phyloP scores from a whole-genome alignment of 2,329 filamentous ascomycete species.

The Gyromitra esculenta region DNA sequence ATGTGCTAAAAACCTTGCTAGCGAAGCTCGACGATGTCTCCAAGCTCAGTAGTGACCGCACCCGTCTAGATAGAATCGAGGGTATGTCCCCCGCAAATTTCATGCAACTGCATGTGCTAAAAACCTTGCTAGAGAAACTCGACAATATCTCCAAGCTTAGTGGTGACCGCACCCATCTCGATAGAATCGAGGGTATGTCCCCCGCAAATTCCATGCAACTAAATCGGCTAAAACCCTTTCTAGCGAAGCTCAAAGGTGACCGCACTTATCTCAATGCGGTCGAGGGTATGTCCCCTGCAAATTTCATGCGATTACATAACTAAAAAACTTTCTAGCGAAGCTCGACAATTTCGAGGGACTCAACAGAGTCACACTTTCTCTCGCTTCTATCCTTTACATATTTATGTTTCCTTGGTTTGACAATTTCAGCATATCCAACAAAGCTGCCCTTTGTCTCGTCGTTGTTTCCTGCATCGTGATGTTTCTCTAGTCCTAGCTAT shows the following conservation, averaged over 20 bases:
- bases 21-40: neutral
- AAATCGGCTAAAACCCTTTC: neutral
- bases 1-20: neutral
- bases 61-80: neutral
- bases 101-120: neutral
- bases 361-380: neutral
- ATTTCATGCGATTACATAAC: neutral
- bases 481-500: neutral
- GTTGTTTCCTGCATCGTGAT: neutral
- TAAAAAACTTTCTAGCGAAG: neutral
- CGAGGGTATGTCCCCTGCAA: neutral
- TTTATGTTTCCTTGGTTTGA: neutral
- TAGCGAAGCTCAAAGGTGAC: neutral
- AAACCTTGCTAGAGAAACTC: neutral
- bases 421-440: slow-evolving; percentile 2
- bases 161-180: neutral
- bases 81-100: neutral
- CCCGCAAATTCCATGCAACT: neutral
- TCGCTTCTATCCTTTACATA: neutral
- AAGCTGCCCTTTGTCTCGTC: neutral
- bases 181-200: neutral
- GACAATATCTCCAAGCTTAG: neutral
- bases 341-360: neutral
- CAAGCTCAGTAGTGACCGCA: neutral
- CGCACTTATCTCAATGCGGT: neutral